phyloP scores from a whole-genome alignment of 2,329 filamentous ascomycete genomes.

The Acrodontium crateriforme region DNA sequence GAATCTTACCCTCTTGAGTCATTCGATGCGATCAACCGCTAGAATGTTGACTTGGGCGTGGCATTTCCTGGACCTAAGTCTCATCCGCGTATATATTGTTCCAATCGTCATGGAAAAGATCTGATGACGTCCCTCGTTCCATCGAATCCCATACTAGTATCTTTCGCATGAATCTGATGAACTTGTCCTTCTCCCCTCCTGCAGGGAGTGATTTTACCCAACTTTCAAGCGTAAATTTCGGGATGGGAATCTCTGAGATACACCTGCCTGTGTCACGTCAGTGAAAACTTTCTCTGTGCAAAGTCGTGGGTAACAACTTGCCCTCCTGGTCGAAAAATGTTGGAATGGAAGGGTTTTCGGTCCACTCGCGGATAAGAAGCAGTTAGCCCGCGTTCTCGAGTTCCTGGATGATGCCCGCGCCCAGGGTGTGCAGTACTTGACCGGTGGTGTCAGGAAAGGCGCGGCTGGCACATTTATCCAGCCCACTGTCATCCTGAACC shows the following conservation, averaged over 20 bases:
- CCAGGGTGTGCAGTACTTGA: constrained; percentile 11
- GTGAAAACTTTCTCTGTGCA: neutral
- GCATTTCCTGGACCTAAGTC: no score
- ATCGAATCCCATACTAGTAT: constrained; percentile 25
- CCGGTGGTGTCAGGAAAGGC: constrained; percentile 11
- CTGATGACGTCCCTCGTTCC: constrained; percentile 11
- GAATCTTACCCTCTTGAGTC: no score
- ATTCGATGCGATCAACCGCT: no score
- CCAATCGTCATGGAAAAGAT: constrained; percentile 14
- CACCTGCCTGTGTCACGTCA: constrained; percentile 7
- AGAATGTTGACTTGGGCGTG: no score
- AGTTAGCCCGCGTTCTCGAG: constrained; percentile 35
- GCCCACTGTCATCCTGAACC: constrained; percentile 33
- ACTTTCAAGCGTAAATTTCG: constrained; percentile 6
- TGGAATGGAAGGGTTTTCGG: neutral
- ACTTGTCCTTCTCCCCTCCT: constrained; percentile 6
- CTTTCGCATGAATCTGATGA: constrained; percentile 21
- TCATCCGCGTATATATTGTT: no score
- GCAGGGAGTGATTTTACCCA: constrained; percentile 12
- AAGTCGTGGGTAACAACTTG: constrained; percentile 2
- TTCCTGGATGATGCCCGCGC: constrained; percentile 14
- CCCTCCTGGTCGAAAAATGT: constrained; percentile 9
- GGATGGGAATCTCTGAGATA: constrained; percentile 9
- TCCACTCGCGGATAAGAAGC: constrained; percentile 28
- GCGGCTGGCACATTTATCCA: constrained; percentile 28